Conservation (phyloP, 305 asterid genomes). For the Solanum aculeatissimum region DNA sequence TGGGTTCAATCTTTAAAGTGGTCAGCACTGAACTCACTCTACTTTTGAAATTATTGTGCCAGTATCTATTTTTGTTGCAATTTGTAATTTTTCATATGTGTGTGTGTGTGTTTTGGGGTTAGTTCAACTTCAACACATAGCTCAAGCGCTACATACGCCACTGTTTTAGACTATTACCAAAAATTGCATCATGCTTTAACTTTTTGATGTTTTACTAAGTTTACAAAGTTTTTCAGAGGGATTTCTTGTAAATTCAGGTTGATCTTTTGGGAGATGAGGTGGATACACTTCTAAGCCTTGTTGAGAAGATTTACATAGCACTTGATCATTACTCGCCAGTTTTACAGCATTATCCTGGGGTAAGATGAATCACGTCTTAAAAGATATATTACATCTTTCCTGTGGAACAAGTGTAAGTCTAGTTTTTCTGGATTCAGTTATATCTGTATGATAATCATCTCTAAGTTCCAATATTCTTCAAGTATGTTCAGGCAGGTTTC, state of each 20-base stretch:
- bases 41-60: neutral
- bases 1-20: neutral
- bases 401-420: neutral
- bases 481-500: neutral
- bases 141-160: neutral
- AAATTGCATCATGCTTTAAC: neutral
- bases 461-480: neutral
- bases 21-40: neutral
- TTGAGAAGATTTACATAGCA: slow-evolving; percentile 69
- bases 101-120: neutral
- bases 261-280: slow-evolving; percentile 97
- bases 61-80: neutral
- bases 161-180: neutral
- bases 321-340: slow-evolving; percentile 88
- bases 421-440: neutral
- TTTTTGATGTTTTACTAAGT: neutral
- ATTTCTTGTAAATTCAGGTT: slow-evolving; percentile 43
- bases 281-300: slow-evolving; percentile 57
- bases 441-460: neutral
- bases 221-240: neutral
- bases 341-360: slow-evolving; percentile 93
- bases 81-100: neutral
- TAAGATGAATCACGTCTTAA: slow-evolving; percentile 21
- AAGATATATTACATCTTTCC: neutral
- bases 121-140: neutral